These are phyloP conservation scores for Ogataea nitratoaversa DNA, from an alignment of 805 yeast genomes.

Conservation along the genomic window DNA sequence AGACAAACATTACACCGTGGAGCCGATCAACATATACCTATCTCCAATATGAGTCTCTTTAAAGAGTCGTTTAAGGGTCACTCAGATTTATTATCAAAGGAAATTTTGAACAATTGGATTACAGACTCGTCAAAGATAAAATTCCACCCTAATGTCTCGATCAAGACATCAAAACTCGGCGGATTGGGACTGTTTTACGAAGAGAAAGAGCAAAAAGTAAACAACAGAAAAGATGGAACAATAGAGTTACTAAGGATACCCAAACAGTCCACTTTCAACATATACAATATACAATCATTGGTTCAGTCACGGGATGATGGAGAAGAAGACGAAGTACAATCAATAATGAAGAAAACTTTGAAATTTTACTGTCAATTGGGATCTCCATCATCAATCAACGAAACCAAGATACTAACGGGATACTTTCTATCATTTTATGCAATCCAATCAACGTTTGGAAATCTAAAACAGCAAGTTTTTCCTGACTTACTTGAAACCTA, in stretches of 20 bases:
- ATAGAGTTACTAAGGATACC: slow-evolving; percentile 40
- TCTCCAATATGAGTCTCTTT: neutral
- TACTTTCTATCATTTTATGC: slow-evolving; percentile 22
- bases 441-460: neutral
- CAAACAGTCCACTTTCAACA: slow-evolving; percentile 25
- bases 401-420: slow-evolving; percentile 23
- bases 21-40: too few species aligned
- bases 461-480: neutral
- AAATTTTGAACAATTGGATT: slow-evolving; percentile 11
- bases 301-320: slow-evolving; percentile 8
- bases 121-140: slow-evolving; percentile 4
- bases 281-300: slow-evolving; percentile 23
- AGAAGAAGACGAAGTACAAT: slow-evolving; percentile 13
- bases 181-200: slow-evolving; percentile 36
- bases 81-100: neutral
- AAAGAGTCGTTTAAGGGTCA: slow-evolving; percentile 1
- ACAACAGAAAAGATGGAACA: slow-evolving; percentile 4
- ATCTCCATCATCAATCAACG: slow-evolving; percentile 9
- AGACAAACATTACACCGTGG: too few species aligned
- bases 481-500: slow-evolving; percentile 24
- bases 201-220: neutral
- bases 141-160: slow-evolving; percentile 7
- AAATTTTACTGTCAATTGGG: slow-evolving; percentile 12
- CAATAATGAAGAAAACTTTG: slow-evolving; percentile 17
- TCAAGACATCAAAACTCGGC: slow-evolving; percentile 20